These are phyloP conservation scores for Tylopilus felleus DNA, from an alignment of 768 basidiomycete species.

Conservation along the genomic window DNA sequence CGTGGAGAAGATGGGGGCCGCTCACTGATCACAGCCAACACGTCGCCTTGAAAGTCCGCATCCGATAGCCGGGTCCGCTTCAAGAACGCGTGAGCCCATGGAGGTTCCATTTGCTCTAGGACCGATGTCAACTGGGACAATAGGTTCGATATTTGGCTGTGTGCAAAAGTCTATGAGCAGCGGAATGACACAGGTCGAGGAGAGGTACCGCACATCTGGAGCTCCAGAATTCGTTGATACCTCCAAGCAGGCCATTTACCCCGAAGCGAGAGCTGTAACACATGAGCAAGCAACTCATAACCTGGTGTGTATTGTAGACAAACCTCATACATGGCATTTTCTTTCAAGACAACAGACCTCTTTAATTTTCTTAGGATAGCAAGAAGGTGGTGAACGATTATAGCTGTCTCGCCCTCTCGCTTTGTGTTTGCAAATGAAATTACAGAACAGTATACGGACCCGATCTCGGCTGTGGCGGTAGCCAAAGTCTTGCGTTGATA, in stretches of 20 bases:
- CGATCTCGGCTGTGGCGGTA: constrained; percentile 64
- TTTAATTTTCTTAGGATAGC: constrained; percentile 73
- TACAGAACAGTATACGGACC: constrained; percentile 71
- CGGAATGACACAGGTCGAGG: not conserved
- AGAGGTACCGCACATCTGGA: constrained; percentile 55
- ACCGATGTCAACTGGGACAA: constrained; percentile 75
- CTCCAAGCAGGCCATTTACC: constrained; percentile 80
- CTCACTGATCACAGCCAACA: constrained; percentile 77
- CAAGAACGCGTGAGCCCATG: constrained; percentile 77
- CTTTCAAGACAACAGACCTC: constrained; percentile 51
- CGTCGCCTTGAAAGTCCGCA: constrained; percentile 78
- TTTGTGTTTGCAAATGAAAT: constrained; percentile 67
- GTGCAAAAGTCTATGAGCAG: constrained; percentile 4
- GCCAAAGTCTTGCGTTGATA: constrained; percentile 72
- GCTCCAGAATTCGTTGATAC: constrained; percentile 64
- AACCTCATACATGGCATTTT: constrained; percentile 68
- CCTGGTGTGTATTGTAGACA: constrained; percentile 6
- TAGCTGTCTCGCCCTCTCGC: constrained; percentile 45
- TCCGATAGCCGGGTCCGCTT: constrained; percentile 72
- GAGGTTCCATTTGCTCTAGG: constrained; percentile 64
- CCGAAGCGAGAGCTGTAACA: constrained; percentile 62
- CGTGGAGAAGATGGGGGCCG: not conserved
- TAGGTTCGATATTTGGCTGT: constrained; percentile 63
- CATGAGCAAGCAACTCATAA: not conserved
- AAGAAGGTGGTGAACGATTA: constrained; percentile 60